Evolutionary conservation across 441 rosid genomes (phyloP), one percentile per base, ranked within the genome.

Genomic region (Erodium trifolium): DNA sequence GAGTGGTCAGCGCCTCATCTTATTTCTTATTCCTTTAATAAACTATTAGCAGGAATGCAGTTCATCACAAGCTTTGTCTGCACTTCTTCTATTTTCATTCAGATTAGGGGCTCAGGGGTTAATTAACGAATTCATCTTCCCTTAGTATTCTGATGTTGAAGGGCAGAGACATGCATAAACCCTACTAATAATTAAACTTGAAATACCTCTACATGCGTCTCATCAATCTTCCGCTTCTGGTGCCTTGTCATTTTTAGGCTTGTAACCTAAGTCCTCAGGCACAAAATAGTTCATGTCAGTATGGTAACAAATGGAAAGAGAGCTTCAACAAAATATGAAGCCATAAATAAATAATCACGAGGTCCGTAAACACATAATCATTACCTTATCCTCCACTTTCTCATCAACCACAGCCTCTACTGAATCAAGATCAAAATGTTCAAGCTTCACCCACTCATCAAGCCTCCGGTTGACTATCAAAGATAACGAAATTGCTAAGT

Each of bases 201-300:
- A 69, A 73, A 47, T 68, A 93, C 98, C 86, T 95, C 98, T 1
- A 92, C 98, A 65, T 95, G 99, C 0, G 98, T 95, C 84, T 95
- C 99, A 69, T 95, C 99, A 73, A 95, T 95, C 86, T 95, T 95
- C 45, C 98, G 86, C 68, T 92, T 95, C 82, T 95, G 99, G 82
- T 95, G 99, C 34, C 98, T 91, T 2, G 99, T 92, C 99, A 95
- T 95, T 81, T 95, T 95, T 82, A 95, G 82, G 80, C 98, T 90
- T 69, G 98, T 89, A 43, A 90, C 99, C 99, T 94, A 75, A 59
- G 72, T 55, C 53, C 12, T 7, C 63, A 59, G 31, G 63, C 19
- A 59, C 11, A 59, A 59, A 3, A 18, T 2, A 3, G 7, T 18
- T 59, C 63, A 59, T 23, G 11, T 59, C 63, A 41, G 23, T 35